Evolutionary conservation across 2,329 filamentous ascomycete genomes (phyloP).

Genomic region (Lasiodiplodia gonubiensis): DNA sequence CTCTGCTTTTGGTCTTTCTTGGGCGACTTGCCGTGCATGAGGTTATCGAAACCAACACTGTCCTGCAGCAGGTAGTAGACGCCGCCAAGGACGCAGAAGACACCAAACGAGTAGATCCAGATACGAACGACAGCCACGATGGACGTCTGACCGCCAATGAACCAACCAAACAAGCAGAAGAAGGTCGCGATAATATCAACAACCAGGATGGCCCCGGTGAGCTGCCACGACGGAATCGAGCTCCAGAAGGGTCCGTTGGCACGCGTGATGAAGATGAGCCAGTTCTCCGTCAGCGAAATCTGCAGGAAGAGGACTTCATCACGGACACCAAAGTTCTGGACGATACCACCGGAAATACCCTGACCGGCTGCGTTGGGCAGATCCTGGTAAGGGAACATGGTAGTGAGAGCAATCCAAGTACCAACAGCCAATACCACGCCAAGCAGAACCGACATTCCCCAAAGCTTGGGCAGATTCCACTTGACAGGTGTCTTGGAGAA

Average conservation of each 20-base stretch:
- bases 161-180: slow-evolving; percentile 87
- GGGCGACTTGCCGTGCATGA: slow-evolving; percentile 88
- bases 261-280: slow-evolving; percentile 96
- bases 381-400: slow-evolving; percentile 66
- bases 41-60: slow-evolving; percentile 82
- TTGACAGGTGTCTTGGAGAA: slow-evolving; percentile 87
- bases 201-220: slow-evolving; percentile 75
- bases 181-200: slow-evolving; percentile 85
- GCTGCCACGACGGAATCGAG: slow-evolving; percentile 84
- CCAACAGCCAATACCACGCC: slow-evolving; percentile 80
- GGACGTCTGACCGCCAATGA: slow-evolving; percentile 71
- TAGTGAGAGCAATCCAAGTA: slow-evolving; percentile 88
- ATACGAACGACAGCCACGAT: slow-evolving; percentile 86
- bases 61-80: slow-evolving; percentile 81
- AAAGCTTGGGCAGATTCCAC: slow-evolving; percentile 93
- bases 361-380: slow-evolving; percentile 45
- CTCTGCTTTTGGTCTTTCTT: slow-evolving; percentile 84
- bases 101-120: slow-evolving; percentile 89
- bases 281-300: slow-evolving; percentile 90
- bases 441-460: slow-evolving; percentile 88
- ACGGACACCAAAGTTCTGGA: slow-evolving; percentile 84
- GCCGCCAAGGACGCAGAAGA: slow-evolving; percentile 83
- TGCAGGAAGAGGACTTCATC: slow-evolving; percentile 87
- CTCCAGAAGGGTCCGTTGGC: slow-evolving; percentile 93
- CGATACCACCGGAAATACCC: slow-evolving; percentile 77